Percentiles rank a stretch among this genome's conserved stretches.
Conservation (phyloP, 2,329 filamentous ascomycete species). For the Hymenoscyphus salicellus region DNA sequence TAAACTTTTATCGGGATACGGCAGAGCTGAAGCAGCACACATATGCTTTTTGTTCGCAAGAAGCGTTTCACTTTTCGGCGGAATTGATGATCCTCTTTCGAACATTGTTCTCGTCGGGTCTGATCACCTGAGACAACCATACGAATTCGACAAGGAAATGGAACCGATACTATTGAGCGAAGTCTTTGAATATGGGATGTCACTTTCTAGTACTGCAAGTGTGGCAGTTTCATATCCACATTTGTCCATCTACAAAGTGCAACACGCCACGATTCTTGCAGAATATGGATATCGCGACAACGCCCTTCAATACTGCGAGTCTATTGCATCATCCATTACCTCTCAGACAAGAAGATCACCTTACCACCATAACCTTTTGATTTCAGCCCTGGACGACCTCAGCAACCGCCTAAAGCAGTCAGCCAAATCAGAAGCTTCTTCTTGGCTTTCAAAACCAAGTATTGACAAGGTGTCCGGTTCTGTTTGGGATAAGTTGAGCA, state of each 20-base stretch:
- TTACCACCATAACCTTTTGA: constrained; percentile 77
- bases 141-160: constrained; percentile 73
- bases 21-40: constrained; percentile 85
- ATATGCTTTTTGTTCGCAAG: constrained; percentile 89
- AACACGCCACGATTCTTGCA: constrained; percentile 79
- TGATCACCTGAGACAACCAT: constrained; percentile 69
- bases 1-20: constrained; percentile 78
- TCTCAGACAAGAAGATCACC: constrained; percentile 79
- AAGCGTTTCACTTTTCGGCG: constrained; percentile 68
- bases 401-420: constrained; percentile 79
- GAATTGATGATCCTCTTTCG: constrained; percentile 74
- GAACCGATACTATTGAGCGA: constrained; percentile 93
- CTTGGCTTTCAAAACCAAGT: constrained; percentile 91
- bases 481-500: constrained; percentile 90
- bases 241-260: constrained; percentile 84
- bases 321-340: constrained; percentile 71
- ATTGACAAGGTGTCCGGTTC: constrained; percentile 94
- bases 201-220: constrained; percentile 60
- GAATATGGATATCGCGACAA: constrained; percentile 80
- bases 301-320: constrained; percentile 87
- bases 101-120: constrained; percentile 82
- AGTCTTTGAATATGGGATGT: constrained; percentile 86
- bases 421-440: constrained; percentile 74
- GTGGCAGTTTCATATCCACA: constrained; percentile 67
- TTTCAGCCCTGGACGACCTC: constrained; percentile 77